A percentile compares a stretch with the other conserved stretches of the same genome.
Evolutionary conservation across 176 grass and related monocot genomes (phyloP).

Genomic region (Phoenix dactylifera): DNA sequence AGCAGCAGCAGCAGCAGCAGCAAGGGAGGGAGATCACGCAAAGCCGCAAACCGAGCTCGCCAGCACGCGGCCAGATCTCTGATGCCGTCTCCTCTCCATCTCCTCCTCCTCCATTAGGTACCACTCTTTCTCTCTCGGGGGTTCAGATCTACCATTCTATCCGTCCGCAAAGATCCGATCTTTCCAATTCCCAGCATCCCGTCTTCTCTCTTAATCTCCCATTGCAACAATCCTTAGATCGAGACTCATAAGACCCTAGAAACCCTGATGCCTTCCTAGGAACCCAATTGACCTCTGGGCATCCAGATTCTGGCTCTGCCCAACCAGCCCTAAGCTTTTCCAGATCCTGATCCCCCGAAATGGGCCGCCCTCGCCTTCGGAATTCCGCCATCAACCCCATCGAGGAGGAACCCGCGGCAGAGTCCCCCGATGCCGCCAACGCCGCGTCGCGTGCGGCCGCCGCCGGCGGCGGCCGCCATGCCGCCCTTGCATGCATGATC

Average conservation of each 20-base stretch:
- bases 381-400: slow-evolving; percentile 9
- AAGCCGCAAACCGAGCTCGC: too few relatives aligned
- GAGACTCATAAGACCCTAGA: not conserved
- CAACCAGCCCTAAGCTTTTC: not conserved
- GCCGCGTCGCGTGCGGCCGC: not conserved
- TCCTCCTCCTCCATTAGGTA: too few relatives aligned
- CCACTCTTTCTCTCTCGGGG: not conserved
- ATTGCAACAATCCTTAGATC: not conserved
- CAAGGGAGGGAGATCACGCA: too few relatives aligned
- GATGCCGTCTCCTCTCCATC: not conserved
- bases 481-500: slow-evolving; percentile 68
- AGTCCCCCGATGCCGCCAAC: not conserved
- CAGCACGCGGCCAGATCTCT: not conserved
- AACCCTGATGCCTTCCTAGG: too few relatives aligned
- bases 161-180: too few relatives aligned
- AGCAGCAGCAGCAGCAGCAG: too few relatives aligned
- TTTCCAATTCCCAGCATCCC: not conserved
- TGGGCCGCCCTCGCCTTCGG: slow-evolving; percentile 9
- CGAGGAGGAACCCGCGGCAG: not conserved
- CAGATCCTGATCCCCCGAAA: not conserved
- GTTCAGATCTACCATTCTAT: not conserved
- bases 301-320: too few relatives aligned
- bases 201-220: not conserved
- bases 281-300: too few relatives aligned
- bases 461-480: not conserved